phyloP scores from a whole-genome alignment of 225 moss, liverwort and hornwort species.

The Neckera pumila region DNA sequence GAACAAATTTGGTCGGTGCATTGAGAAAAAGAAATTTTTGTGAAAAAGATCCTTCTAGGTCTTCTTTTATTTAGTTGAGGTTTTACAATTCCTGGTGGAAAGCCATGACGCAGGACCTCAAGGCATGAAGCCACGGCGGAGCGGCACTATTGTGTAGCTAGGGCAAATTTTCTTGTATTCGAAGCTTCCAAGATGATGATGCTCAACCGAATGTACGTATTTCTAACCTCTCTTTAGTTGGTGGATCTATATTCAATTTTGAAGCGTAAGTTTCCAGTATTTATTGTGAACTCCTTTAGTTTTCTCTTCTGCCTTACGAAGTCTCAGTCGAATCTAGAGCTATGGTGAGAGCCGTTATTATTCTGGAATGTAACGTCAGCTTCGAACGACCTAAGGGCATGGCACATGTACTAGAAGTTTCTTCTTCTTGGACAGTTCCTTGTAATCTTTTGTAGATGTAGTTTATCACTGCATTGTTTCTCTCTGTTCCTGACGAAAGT shows the following conservation, averaged over 20 bases:
- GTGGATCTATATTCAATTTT: background rate
- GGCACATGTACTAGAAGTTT: background rate
- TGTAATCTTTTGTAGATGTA: background rate
- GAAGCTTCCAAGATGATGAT: conserved; percentile 7
- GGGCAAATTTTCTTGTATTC: background rate
- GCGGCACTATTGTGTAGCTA: background rate
- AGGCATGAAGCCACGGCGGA: background rate
- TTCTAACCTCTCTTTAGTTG: background rate
- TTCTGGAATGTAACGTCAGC: background rate
- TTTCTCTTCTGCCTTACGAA: background rate
- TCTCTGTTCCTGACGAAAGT: background rate
- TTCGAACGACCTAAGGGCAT: background rate
- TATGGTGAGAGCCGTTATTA: background rate
- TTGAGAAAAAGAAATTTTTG: background rate
- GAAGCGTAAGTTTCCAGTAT: background rate
- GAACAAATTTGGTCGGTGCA: background rate
- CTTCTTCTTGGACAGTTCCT: background rate
- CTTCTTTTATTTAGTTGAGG: background rate
- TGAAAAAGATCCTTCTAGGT: background rate
- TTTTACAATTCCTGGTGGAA: background rate
- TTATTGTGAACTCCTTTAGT: background rate
- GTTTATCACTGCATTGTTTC: background rate
- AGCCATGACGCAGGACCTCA: background rate
- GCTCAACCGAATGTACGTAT: conserved; percentile 1
- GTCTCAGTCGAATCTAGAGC: background rate